phyloP scores from a whole-genome alignment of 805 yeast species.

The Monosporozyma yasuniensis region DNA sequence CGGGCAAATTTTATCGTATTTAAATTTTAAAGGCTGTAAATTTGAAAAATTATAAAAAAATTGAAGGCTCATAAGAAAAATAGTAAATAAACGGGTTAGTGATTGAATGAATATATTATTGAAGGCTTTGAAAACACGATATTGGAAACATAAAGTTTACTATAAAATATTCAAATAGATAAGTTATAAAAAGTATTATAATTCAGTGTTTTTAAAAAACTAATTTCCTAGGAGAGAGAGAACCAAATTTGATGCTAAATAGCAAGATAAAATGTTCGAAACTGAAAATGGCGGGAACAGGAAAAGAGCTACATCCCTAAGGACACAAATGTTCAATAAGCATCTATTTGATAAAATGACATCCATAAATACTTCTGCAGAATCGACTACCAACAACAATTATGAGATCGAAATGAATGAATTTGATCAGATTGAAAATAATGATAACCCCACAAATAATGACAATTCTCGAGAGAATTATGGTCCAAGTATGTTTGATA shows the following conservation, averaged over 20 bases:
- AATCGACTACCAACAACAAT: background rate
- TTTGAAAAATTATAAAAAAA: background rate
- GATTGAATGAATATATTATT: background rate
- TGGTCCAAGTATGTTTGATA: background rate
- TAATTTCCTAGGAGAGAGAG: background rate
- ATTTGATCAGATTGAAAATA: background rate
- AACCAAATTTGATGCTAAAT: background rate
- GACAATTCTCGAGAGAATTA: background rate
- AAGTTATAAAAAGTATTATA: background rate
- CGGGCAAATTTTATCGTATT: background rate
- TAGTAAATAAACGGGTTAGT: background rate
- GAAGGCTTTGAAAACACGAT: background rate
- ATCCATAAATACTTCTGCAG: constrained; percentile 2
- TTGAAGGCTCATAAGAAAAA: background rate
- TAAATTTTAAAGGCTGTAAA: no score
- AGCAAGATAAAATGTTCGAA: background rate
- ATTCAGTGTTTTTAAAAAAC: background rate
- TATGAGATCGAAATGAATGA: constrained; percentile 2
- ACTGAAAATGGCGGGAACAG: constrained; percentile 11
- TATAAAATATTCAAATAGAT: background rate
- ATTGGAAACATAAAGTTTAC: background rate
- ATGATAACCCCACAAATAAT: background rate
- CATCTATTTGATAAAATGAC: constrained; percentile 22
- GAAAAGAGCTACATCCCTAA: constrained; percentile 25
- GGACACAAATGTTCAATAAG: constrained; percentile 30